These are phyloP conservation scores for Amaranthus hypochondriacus DNA, from an alignment of 148 eudicot genomes.

Conservation along the genomic window DNA sequence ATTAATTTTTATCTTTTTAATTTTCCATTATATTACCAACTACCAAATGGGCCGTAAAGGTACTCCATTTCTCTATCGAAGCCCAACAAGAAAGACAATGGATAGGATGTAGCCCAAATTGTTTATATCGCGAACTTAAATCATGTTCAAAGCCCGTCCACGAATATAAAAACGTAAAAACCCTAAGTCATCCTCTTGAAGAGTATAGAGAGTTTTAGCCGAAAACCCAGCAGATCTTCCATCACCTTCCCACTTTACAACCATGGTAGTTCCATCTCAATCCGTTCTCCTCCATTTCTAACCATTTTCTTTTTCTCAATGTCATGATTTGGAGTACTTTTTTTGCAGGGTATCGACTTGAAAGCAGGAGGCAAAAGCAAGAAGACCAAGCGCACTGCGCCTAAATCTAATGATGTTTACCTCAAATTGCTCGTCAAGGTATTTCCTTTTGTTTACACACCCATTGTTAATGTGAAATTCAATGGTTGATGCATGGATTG, in stretches of 20 bases:
- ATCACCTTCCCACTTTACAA: background rate
- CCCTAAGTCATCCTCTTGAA: background rate
- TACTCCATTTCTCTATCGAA: too few relatives aligned
- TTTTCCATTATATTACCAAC: too few relatives aligned
- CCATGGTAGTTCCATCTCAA: constrained; percentile 23
- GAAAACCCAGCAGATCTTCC: constrained; percentile 3
- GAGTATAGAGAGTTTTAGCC: constrained; percentile 4
- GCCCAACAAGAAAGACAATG: too few relatives aligned
- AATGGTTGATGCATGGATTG: background rate
- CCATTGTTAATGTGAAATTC: background rate
- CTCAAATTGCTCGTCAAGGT: constrained; percentile 37
- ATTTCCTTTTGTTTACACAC: background rate
- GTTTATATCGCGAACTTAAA: background rate
- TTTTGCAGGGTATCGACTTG: constrained; percentile 34
- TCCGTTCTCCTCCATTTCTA: background rate
- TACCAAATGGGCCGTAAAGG: too few relatives aligned
- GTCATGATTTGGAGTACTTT: background rate
- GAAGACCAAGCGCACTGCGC: constrained; percentile 39
- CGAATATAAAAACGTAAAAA: constrained; percentile 12
- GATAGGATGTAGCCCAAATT: too few relatives aligned
- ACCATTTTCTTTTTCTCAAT: background rate
- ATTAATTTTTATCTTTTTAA: too few relatives aligned
- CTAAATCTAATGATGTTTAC: constrained; percentile 38
- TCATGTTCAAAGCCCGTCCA: background rate
- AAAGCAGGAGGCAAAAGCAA: constrained; percentile 45